Conservation (phyloP, 306 rosid genomes). For the Boehmeria nivea region DNA sequence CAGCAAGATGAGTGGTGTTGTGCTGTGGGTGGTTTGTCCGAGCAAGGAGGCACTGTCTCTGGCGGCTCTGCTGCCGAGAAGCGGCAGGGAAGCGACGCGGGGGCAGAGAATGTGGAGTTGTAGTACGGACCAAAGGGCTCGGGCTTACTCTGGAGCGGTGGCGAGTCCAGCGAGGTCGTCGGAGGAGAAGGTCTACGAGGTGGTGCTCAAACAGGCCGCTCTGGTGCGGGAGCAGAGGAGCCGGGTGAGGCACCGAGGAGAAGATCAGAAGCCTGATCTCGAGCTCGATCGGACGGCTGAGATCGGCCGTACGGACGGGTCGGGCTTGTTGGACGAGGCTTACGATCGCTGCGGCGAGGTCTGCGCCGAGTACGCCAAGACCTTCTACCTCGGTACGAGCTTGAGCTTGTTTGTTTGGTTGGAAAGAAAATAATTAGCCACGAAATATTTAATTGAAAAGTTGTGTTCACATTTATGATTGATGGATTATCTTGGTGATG, state of each 20-base stretch:
- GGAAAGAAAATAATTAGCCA: no score
- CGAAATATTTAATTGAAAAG: no score
- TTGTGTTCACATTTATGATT: no score
- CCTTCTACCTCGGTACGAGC: constrained; percentile 69
- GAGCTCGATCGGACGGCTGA: constrained; percentile 30
- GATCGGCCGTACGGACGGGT: constrained; percentile 34
- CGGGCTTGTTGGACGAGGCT: constrained; percentile 58
- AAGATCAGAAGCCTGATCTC: constrained; percentile 22
- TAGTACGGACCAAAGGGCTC: constrained; percentile 28
- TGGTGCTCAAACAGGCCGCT: constrained; percentile 87
- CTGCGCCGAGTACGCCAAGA: constrained; percentile 94
- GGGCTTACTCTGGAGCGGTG: constrained; percentile 48
- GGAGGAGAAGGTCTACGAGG: constrained; percentile 84
- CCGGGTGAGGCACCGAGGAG: neutral
- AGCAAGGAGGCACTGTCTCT: constrained; percentile 29
- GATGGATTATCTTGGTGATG: neutral
- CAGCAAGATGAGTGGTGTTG: constrained; percentile 51
- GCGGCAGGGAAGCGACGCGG: constrained; percentile 24
- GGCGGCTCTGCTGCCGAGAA: constrained; percentile 28
- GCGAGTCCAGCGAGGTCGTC: constrained; percentile 64
- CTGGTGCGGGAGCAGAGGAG: constrained; percentile 41
- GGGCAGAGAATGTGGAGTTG: constrained; percentile 31
- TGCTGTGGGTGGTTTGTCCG: constrained; percentile 64
- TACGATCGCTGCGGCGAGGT: constrained; percentile 89
- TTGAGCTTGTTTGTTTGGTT: neutral